Base-by-base conservation (phyloP, 768 basidiomycete species). In the Boletus speciosus region DNA sequence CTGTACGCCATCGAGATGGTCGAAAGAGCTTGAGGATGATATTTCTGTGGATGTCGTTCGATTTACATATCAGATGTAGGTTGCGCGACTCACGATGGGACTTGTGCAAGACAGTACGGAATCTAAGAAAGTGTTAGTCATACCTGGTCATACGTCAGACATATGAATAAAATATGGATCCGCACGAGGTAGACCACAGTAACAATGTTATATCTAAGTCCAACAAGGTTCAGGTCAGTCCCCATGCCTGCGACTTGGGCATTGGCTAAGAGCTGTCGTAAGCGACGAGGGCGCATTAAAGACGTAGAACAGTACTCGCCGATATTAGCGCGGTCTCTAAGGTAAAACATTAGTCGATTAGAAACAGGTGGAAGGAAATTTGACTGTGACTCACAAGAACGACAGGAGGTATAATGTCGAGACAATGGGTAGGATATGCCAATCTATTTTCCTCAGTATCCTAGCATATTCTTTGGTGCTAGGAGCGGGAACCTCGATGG, bases 231-330 rank as follows among this genome's bases (percentile, higher is more conserved):
- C 42, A 75, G 60, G 51, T 79, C 77, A 4, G 41, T 54, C 12
- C 65, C 62, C 78, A 80, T 76, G 8, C 78, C 79, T 6, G 78
- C 78, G 34, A 81, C 69, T 63, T 64, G 64, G 1, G 76, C 75
- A 38, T 77, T 76, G 47, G 66, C 76, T 76, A 25, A 42, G n/a
- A 34, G 14, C 14, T 49, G 11, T 47, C 15, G 7, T 67, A 15
- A 61, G 55, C 12, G 12, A 9, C 9, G 39, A 27, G 45, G 19
- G 39, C 9, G 14, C 2, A 41, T 3, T 25, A 0, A 25, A 25
- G 25, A 29, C 0, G 8, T 31, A 27, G 8, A 39, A 41, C 25
- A 7, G 29, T 29, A 62, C 70, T 68, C 60, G 49, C 78, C 78
- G 38, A 80, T 68, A 57, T 78, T 80, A 43, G 71, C 61, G 8